Evolutionary conservation across 495 filamentous ascomycete genomes (phyloP).

Genomic region (Tuber microsphaerosporum): DNA sequence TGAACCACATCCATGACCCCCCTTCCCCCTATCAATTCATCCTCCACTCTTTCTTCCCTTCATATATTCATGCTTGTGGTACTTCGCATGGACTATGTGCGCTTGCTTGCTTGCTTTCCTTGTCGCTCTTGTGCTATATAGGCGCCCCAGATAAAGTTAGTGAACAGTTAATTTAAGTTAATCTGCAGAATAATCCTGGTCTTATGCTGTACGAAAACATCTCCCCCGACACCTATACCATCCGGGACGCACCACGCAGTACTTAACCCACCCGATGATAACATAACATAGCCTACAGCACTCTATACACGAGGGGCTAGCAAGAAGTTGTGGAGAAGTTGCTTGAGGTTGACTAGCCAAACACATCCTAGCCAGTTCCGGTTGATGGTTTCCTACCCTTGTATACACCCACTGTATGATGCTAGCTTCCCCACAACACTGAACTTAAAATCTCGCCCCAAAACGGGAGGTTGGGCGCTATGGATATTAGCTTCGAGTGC

Average conservation of each 20-base stretch:
- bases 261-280: no score
- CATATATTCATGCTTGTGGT: constrained; percentile 12
- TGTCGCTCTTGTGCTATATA: neutral
- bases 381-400: neutral
- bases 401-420: neutral
- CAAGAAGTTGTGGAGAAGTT: neutral
- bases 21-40: neutral
- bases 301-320: neutral
- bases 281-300: neutral
- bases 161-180: neutral
- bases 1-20: neutral
- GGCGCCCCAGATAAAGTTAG: neutral
- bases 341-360: neutral
- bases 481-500: constrained; percentile 27
- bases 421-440: constrained; percentile 36
- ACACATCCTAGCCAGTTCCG: neutral
- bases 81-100: constrained; percentile 14
- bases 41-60: neutral
- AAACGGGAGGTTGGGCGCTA: constrained; percentile 28
- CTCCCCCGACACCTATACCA: neutral
- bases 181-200: neutral
- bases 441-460: constrained; percentile 17
- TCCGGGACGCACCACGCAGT: no score
- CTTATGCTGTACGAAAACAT: neutral
- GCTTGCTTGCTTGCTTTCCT: neutral